Base-by-base conservation (phyloP, 208 protist species). In the Acanthamoeba culbertsoni region DNA sequence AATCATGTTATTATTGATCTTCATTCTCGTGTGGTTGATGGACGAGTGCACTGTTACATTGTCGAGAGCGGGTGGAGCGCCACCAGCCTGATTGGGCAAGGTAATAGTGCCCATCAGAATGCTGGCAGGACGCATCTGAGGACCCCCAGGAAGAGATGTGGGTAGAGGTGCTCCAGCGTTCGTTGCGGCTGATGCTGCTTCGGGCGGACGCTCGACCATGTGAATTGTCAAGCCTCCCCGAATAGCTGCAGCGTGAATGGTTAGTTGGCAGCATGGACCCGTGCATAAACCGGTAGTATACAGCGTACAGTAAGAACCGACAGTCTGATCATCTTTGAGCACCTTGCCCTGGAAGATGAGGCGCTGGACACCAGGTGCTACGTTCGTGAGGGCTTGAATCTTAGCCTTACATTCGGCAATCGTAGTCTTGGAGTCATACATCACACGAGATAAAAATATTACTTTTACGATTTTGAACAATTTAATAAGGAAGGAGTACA, bases 311-410 rank as follows among this genome's bases (percentile, higher is more conserved):
- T 90, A 90, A 0, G 46, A 59, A 18, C 55, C 53, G 46, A 90
- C 55, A 23, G 82, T 90, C 45, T 90, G 46, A 33, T 90, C 82
- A 33, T 90, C 82, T 40, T 90, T 90, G 20, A 90, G 82, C 5
- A 90, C 82, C n/a, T 90, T 90, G 82, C 82, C 82, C 46, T 90
- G 82, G 82, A 90, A 90, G 16, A 90, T 90, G n/a, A 90, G 55
- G 35, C 82, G 46, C 51, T 90, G 82, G 1, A 33, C 53, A 0
- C 31, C 33, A 40, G 82, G 82, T 1, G 82, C 37, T 28, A 90
- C 82, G 23, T 90, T 90, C 23, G 82, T 90, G 4, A 31, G 0
- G 82, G 5, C 46, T 16, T 16, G 20, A 53, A 90, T 90, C 55
- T 90, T 90, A 10, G 82, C 45, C 37, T 90, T 90, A 23, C 59